phyloP scores from a whole-genome alignment of 306 rosid genomes.

The Vigna radiata region DNA sequence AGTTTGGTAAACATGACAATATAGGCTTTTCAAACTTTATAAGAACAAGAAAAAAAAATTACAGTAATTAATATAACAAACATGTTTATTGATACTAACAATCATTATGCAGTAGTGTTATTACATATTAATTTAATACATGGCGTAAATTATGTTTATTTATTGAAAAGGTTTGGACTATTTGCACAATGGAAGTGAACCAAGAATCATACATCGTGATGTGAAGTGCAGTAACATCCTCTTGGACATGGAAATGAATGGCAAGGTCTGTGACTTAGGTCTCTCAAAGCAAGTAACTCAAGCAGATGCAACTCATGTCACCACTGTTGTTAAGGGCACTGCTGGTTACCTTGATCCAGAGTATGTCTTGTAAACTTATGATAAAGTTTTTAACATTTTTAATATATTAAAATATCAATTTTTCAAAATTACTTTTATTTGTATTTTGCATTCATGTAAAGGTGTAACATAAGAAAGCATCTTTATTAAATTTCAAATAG shows the following conservation, averaged over 20 bases:
- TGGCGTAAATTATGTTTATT: not conserved
- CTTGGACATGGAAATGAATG: constrained; percentile 89
- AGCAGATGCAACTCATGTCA: constrained; percentile 89
- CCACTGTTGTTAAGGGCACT: constrained; percentile 94
- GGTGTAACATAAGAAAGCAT: too few species aligned
- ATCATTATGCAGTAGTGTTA: not conserved
- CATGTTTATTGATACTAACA: not conserved
- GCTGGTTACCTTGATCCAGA: constrained; percentile 98
- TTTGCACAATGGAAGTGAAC: constrained; percentile 90
- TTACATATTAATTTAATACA: not conserved
- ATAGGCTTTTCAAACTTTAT: not conserved
- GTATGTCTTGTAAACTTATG: constrained; percentile 52
- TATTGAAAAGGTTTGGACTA: constrained; percentile 77
- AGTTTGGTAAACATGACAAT: not conserved
- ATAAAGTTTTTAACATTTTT: not conserved
- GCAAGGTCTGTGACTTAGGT: constrained; percentile 92
- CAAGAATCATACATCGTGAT: constrained; percentile 92
- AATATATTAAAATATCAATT: too few species aligned
- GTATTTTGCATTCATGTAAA: not conserved
- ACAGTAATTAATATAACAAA: too few species aligned
- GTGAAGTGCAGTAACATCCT: constrained; percentile 93
- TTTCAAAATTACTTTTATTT: not conserved
- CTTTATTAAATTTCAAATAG: too few species aligned
- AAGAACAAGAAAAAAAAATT: not conserved
- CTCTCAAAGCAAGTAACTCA: constrained; percentile 81